Percentiles rank a stretch among this genome's conserved stretches.
These are phyloP conservation scores for Scedosporium boydii DNA, from an alignment of 2,329 filamentous ascomycete genomes.

Conservation along the genomic window DNA sequence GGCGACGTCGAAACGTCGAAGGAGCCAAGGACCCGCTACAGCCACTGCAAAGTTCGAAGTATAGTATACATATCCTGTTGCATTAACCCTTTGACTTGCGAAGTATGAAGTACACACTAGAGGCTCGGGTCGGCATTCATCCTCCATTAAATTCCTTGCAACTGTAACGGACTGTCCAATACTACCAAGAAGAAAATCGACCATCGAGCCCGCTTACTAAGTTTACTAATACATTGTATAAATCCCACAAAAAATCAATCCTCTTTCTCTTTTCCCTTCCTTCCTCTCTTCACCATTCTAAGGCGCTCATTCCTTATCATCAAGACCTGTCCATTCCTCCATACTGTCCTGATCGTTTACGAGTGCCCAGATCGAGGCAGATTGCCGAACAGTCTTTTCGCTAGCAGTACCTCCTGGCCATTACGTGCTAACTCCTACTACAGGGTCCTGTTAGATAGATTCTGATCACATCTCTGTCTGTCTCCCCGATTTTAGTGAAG, in stretches of 20 bases:
- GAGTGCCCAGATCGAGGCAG: slow-evolving; percentile 68
- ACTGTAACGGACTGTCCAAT: too few species aligned
- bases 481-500: not conserved
- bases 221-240: not conserved
- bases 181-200: too few species aligned
- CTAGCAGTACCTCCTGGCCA: slow-evolving; percentile 78
- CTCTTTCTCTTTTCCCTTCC: slow-evolving; percentile 13
- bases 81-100: too few species aligned
- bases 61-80: too few species aligned
- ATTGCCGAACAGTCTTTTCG: slow-evolving; percentile 70
- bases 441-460: slow-evolving; percentile 97
- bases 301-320: slow-evolving; percentile 93
- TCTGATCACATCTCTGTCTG: slow-evolving; percentile 58
- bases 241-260: not conserved
- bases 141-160: too few species aligned
- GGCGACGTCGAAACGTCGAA: too few species aligned
- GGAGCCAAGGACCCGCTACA: too few species aligned
- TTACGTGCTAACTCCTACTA: slow-evolving; percentile 35
- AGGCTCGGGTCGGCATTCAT: too few species aligned
- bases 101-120: too few species aligned
- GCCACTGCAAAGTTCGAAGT: too few species aligned
- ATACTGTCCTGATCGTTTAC: slow-evolving; percentile 85
- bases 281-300: slow-evolving; percentile 24
- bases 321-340: slow-evolving; percentile 60
- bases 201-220: too few species aligned